A percentile compares a stretch with the other conserved stretches of the same genome.
Evolutionary conservation across 2,329 filamentous ascomycete species (phyloP).

Genomic region (Colletotrichum incanum): DNA sequence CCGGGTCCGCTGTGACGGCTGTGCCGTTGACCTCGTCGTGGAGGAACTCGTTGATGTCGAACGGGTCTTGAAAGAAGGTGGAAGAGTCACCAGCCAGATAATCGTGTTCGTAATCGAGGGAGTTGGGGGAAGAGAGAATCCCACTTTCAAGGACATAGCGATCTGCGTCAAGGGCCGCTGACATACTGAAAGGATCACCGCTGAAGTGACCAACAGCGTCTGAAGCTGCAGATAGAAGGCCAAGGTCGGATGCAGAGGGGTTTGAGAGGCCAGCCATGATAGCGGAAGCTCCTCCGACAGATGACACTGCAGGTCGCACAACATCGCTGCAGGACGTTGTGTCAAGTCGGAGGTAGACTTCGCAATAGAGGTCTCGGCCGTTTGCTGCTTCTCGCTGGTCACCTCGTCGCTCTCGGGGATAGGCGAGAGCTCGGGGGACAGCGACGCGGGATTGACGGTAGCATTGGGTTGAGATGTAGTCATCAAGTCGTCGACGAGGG

Average conservation of each 20-base stretch:
- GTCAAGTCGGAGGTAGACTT: conserved; percentile 81
- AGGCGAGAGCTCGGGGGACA: conserved; percentile 71
- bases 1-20: conserved; percentile 68
- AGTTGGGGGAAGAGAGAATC: conserved; percentile 81
- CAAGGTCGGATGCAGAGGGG: conserved; percentile 58
- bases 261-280: conserved; percentile 62
- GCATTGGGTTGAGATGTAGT: conserved; percentile 57
- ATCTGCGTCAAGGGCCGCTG: conserved; percentile 81
- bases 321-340: conserved; percentile 99
- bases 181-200: conserved; percentile 78
- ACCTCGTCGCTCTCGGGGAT: conserved; percentile 61
- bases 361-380: conserved; percentile 47
- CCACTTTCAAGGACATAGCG: conserved; percentile 82
- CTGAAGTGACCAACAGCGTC: conserved; percentile 77
- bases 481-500: conserved; percentile 62
- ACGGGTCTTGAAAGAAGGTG: conserved; percentile 62
- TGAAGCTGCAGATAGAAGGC: conserved; percentile 69
- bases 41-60: conserved; percentile 71
- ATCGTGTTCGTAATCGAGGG: conserved; percentile 77
- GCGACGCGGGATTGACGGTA: conserved; percentile 74
- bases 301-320: conserved; percentile 99
- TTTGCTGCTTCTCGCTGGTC: conserved; percentile 49
- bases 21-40: conserved; percentile 66
- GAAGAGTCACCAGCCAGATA: conserved; percentile 75
- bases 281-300: conserved; percentile 80